Percentiles rank a stretch among this genome's conserved stretches.
Conservation (phyloP, 2,329 filamentous ascomycete species). For the Chaetomium globosum region DNA sequence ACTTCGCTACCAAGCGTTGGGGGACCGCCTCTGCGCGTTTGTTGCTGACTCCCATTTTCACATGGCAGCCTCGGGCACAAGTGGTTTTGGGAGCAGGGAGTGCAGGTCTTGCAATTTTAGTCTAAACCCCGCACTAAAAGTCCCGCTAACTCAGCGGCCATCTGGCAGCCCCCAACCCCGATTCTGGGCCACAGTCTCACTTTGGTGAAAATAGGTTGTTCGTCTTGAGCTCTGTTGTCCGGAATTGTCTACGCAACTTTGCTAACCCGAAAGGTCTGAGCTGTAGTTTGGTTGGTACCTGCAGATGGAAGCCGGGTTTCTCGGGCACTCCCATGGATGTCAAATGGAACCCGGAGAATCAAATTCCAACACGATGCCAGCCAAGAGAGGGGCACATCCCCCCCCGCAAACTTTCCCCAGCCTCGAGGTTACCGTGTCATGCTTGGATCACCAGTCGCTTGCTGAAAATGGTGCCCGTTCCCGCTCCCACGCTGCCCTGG, state of each 20-base stretch:
- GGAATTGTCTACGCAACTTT: background rate
- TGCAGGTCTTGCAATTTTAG: background rate
- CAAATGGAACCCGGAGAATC: background rate
- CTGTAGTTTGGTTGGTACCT: background rate
- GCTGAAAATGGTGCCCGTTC: slow-evolving; percentile 11
- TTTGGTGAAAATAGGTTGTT: background rate
- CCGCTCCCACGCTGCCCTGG: slow-evolving; percentile 2
- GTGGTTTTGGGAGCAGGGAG: background rate
- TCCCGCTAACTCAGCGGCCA: slow-evolving; percentile 3
- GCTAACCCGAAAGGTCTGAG: background rate
- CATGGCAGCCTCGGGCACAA: slow-evolving; percentile 18
- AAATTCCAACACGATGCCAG: background rate
- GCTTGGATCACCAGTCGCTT: slow-evolving; percentile 12
- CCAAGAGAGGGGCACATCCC: background rate
- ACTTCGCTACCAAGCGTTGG: background rate
- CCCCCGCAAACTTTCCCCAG: background rate
- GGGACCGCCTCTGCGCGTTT: background rate
- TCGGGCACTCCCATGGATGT: background rate
- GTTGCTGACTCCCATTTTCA: slow-evolving; percentile 6
- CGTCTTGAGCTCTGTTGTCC: background rate
- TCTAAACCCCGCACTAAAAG: slow-evolving; percentile 19
- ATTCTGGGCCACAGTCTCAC: background rate
- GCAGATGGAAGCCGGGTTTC: background rate
- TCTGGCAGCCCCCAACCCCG: slow-evolving; percentile 13
- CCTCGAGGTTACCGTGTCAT: slow-evolving; percentile 12